phyloP scores from a whole-genome alignment of 2,329 filamentous ascomycete species.

The Emergomyces pasteurianus region DNA sequence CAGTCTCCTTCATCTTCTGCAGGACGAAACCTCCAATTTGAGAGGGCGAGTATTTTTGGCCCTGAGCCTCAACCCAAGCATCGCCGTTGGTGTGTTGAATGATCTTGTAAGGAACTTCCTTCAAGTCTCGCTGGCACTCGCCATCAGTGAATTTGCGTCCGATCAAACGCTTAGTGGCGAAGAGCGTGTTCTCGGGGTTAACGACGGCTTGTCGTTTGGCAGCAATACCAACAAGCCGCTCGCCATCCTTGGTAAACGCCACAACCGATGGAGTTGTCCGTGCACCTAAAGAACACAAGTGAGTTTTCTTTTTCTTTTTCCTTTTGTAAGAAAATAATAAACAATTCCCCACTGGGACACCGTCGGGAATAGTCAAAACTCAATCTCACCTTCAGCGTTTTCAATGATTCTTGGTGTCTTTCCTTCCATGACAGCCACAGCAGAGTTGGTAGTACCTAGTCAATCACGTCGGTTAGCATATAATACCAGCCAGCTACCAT shows the following conservation, averaged over 20 bases:
- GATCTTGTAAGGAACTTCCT: conserved; percentile 98
- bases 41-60: conserved; percentile 94
- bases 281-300: conserved; percentile 45
- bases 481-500: neutral
- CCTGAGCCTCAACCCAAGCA: conserved; percentile 87
- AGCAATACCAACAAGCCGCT: conserved; percentile 91
- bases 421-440: conserved; percentile 95
- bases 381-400: conserved; percentile 70
- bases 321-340: no score
- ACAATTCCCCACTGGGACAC: neutral
- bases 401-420: conserved; percentile 93
- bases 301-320: conserved; percentile 6
- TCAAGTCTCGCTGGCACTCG: conserved; percentile 93
- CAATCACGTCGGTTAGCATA: conserved; percentile 1
- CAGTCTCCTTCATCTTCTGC: conserved; percentile 99
- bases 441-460: conserved; percentile 84
- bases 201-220: conserved; percentile 97
- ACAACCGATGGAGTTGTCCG: conserved; percentile 90
- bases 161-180: conserved; percentile 97
- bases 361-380: neutral
- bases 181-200: conserved; percentile 96
- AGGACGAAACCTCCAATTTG: conserved; percentile 95
- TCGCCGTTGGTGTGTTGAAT: conserved; percentile 94
- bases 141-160: conserved; percentile 89
- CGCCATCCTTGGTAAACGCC: conserved; percentile 87